Evolutionary conservation across 208 protist genomes (phyloP), one percentile per base, ranked within the genome.

Genomic region (Balamuthia mandrillaris): DNA sequence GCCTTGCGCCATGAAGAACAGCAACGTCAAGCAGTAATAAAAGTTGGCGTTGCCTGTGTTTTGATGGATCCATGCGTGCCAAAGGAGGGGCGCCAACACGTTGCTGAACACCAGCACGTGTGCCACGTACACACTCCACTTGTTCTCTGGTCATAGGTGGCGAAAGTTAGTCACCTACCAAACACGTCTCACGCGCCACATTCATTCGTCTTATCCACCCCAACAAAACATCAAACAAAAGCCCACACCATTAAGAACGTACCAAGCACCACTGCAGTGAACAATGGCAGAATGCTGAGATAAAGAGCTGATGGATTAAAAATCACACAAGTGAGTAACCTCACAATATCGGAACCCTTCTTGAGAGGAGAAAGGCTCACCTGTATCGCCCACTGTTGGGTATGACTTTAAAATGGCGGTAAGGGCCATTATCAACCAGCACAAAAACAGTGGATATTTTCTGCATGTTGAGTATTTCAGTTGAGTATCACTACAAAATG

Each of bases 31-130:
- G 37, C 54, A 49, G 58, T 83, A 83, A 56, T 68, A 83, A 56
- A 83, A 83, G 42, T 83, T 83, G 75, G 75, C 75, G 42, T 83
- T 83, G 49, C 75, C 75, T 3, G 75, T 83, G 3, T 56, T 56
- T 56, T 83, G 75, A 18, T 83, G 61, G 42, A 83, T 83, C 75
- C 75, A 83, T 27, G 66, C 54, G 21, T 83, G 75, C 75, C 75
- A 83, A 49, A 83, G 61, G 31, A 83, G 61, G 29, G 75, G 75
- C 10, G 54, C 75, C 14, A 83, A 49, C 49, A 83, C 75, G 29
- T 83, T 83, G 37, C 61, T 39, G 29, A 68, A 83, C n/a, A 83
- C 75, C 27, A 83, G 49, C 7, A 49, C 75, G 24, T 68, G 58
- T 27, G 54, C 61, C 21, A 83, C 66, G 41, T 68, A 83, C 16